A percentile compares a stretch with the other conserved stretches of the same genome.
phyloP scores from a whole-genome alignment of 106 monocot genomes.

The Dioscorea zingiberensis region DNA sequence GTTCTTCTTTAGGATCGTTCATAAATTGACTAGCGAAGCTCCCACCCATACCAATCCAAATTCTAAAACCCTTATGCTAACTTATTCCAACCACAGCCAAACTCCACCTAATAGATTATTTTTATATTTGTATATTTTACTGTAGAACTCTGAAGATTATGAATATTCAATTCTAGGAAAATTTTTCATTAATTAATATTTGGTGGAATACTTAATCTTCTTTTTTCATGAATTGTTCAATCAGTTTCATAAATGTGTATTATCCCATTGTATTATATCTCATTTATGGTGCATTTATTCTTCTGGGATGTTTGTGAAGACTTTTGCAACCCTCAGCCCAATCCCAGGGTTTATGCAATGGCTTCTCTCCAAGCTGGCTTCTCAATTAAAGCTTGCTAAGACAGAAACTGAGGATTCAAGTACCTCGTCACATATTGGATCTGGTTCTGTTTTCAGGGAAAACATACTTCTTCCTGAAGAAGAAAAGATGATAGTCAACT shows the following conservation, averaged over 20 bases:
- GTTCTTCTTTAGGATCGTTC: too few relatives aligned
- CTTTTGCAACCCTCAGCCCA: conserved; percentile 84
- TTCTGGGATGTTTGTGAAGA: conserved; percentile 17
- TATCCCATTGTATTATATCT: not conserved
- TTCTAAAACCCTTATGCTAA: too few relatives aligned
- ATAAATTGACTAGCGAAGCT: too few relatives aligned
- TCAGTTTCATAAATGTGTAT: not conserved
- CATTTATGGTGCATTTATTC: not conserved
- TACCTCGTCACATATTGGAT: conserved; percentile 10
- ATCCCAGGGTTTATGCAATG: conserved; percentile 83
- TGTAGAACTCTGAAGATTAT: too few relatives aligned
- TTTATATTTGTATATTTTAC: too few relatives aligned
- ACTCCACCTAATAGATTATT: too few relatives aligned
- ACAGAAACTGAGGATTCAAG: conserved; percentile 10
- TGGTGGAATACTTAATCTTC: too few relatives aligned
- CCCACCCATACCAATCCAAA: too few relatives aligned
- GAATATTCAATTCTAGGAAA: too few relatives aligned
- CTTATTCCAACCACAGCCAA: too few relatives aligned
- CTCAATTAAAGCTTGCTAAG: conserved; percentile 43
- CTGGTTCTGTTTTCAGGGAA: conserved; percentile 51
- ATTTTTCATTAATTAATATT: too few relatives aligned
- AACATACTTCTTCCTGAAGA: conserved; percentile 60
- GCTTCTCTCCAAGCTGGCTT: conserved; percentile 65
- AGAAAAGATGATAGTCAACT: conserved; percentile 46
- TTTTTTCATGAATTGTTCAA: too few relatives aligned